Percentiles rank a stretch among this genome's conserved stretches.
Evolutionary conservation across 768 basidiomycete genomes (phyloP).

Genomic region (Dentipellis sp.): DNA sequence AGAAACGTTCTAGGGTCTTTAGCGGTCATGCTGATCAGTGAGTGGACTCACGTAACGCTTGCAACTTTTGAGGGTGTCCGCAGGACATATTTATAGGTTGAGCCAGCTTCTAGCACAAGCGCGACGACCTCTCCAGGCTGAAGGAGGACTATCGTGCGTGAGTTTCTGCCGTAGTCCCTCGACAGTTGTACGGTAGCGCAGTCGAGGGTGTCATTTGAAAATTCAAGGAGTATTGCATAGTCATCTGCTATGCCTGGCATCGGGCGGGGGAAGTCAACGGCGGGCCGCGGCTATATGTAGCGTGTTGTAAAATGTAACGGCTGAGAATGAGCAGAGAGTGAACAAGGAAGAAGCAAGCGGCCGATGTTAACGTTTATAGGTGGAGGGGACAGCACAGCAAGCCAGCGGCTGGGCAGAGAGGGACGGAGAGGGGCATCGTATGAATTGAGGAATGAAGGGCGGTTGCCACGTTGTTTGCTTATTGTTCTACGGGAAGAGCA

Average conservation of each 20-base stretch:
- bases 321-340: too few species aligned
- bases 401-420: slow-evolving; percentile 2
- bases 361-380: slow-evolving; percentile 8
- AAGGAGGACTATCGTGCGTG: slow-evolving; percentile 45
- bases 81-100: slow-evolving; percentile 59
- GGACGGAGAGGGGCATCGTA: background rate
- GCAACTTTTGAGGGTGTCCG: slow-evolving; percentile 57
- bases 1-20: background rate
- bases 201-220: slow-evolving; percentile 62
- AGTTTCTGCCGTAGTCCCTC: slow-evolving; percentile 51
- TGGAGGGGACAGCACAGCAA: slow-evolving; percentile 4
- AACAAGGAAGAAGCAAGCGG: slow-evolving; percentile 1
- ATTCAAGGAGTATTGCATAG: slow-evolving; percentile 60
- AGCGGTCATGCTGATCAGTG: background rate
- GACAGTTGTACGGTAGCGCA: slow-evolving; percentile 55
- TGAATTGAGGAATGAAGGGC: slow-evolving; percentile 2
- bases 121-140: slow-evolving; percentile 56
- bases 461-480: slow-evolving; percentile 4
- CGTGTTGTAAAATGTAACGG: too few species aligned
- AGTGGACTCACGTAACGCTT: slow-evolving; percentile 53
- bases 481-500: slow-evolving; percentile 14
- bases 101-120: slow-evolving; percentile 60
- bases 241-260: slow-evolving; percentile 54
- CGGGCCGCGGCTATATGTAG: background rate
- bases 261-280: slow-evolving; percentile 8